Evolutionary conservation across 2,329 filamentous ascomycete genomes (phyloP).

Genomic region (Colletotrichum coccodes): DNA sequence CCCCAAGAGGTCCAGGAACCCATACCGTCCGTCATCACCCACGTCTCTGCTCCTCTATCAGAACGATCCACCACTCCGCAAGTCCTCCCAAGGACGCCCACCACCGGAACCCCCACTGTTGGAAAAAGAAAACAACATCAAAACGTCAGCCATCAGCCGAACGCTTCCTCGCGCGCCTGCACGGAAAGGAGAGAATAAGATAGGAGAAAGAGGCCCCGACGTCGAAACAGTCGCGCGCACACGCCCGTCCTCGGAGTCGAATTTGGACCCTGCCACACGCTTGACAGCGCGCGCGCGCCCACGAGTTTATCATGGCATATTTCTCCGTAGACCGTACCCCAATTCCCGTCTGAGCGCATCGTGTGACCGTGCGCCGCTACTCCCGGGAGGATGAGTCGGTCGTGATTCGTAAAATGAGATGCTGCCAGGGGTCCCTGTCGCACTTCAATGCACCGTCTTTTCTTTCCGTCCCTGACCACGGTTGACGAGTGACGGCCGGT

Average conservation of each 20-base stretch:
- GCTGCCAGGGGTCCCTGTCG: constrained; percentile 18
- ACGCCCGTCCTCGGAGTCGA: constrained; percentile 9
- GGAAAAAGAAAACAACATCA: neutral
- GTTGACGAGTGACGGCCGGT: neutral
- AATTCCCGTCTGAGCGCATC: neutral
- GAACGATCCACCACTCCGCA: neutral
- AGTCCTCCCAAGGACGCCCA: neutral
- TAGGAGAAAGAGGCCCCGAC: neutral
- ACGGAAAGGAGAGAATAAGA: neutral
- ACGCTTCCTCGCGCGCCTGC: neutral
- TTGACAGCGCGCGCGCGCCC: constrained; percentile 9
- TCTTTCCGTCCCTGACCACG: neutral
- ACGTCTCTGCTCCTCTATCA: neutral
- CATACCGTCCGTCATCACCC: neutral
- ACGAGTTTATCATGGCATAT: neutral
- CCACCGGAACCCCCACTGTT: neutral
- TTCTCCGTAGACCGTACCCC: neutral
- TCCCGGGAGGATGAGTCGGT: neutral
- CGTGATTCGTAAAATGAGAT: constrained; percentile 24
- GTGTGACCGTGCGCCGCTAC: constrained; percentile 13
- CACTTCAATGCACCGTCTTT: neutral
- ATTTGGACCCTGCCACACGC: constrained; percentile 3
- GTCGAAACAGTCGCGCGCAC: neutral
- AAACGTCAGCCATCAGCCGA: neutral
- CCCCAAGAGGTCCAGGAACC: neutral